Percentiles rank a stretch among this genome's conserved stretches.
Evolutionary conservation across 305 asterid genomes (phyloP).

Genomic region (Rubia balearica): DNA sequence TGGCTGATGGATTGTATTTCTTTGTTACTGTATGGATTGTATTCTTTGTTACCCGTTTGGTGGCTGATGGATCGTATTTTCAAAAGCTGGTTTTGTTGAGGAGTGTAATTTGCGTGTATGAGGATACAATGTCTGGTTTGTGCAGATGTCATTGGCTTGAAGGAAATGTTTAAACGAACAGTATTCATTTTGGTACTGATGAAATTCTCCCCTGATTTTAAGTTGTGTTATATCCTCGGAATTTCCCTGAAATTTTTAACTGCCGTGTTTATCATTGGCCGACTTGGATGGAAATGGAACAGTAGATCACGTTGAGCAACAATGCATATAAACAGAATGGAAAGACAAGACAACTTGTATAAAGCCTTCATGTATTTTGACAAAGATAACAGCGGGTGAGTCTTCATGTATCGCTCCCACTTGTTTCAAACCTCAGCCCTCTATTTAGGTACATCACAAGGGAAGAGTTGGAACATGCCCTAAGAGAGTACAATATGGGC

Average conservation of each 20-base stretch:
- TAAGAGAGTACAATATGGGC: constrained; percentile 78
- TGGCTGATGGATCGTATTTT: too few relatives aligned
- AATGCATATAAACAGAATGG: constrained; percentile 94
- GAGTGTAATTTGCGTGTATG: too few relatives aligned
- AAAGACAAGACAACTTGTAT: constrained; percentile 81
- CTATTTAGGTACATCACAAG: constrained; percentile 66
- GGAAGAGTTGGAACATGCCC: constrained; percentile 85
- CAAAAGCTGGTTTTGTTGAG: too few relatives aligned
- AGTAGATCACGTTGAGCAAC: constrained; percentile 87
- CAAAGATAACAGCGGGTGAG: constrained; percentile 90
- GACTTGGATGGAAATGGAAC: constrained; percentile 94
- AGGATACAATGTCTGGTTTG: too few relatives aligned
- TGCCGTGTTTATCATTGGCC: constrained; percentile 43
- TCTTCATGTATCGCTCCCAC: constrained; percentile 15
- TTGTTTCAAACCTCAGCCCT: constrained; percentile 16
- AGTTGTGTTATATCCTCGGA: background rate
- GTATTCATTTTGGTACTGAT: background rate
- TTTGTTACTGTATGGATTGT: too few relatives aligned
- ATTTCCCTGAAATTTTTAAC: background rate
- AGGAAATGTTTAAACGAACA: too few relatives aligned
- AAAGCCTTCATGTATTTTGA: constrained; percentile 88
- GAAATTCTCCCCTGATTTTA: background rate
- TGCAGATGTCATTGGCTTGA: too few relatives aligned
- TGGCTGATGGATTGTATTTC: too few relatives aligned
- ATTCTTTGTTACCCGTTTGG: too few relatives aligned